Base-by-base conservation (phyloP, 441 rosid species). In the Geranium incanum region DNA sequence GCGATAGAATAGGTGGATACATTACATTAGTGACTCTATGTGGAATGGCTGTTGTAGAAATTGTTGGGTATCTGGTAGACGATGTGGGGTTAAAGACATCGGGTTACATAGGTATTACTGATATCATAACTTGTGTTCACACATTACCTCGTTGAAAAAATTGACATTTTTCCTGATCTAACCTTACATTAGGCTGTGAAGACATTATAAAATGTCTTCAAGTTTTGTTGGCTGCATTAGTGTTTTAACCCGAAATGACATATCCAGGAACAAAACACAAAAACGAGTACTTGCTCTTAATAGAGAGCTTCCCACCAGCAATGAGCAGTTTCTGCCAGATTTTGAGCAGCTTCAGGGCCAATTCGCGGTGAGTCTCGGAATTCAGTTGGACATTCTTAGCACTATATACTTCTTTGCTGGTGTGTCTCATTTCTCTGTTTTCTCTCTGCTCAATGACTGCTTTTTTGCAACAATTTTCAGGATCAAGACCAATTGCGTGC, bases 401-500 rank as follows among this genome's bases (percentile, higher is more conserved):
- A 2, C 37, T 37, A 19, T 21, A 37, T n/a, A 7, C 18, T 2
- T 0, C 18, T 50, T 43, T 36, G 0, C 63, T 21, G 11, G 13
- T 12, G 64, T 36, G 0, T 37, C 36, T 13, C 6, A 0, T 57
- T 36, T 45, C 21, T 67, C 5, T 48, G 13, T 69, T 21, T 72
- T n/a, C 15, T 13, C 19, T 72, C 60, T 36, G 39, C 62, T 50
- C 1, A 38, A 19, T 75, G 66, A 48, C 66, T 6, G 28, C 71
- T 66, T 55, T 50, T 23, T 60, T 72, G 72, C 3, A 52, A 5
- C 69, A 69, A 43, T 68, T 76, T 41, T 72, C 86, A 90, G 99
- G 98, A 92, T 48, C 96, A 89, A 77, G 97, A 92, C 62, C 99
- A 95, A 64, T 39, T 92, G 84, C 91, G 88, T 73, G 76, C 86